Conservation (phyloP, 345 rosid genomes). For the Balakata baccata region DNA sequence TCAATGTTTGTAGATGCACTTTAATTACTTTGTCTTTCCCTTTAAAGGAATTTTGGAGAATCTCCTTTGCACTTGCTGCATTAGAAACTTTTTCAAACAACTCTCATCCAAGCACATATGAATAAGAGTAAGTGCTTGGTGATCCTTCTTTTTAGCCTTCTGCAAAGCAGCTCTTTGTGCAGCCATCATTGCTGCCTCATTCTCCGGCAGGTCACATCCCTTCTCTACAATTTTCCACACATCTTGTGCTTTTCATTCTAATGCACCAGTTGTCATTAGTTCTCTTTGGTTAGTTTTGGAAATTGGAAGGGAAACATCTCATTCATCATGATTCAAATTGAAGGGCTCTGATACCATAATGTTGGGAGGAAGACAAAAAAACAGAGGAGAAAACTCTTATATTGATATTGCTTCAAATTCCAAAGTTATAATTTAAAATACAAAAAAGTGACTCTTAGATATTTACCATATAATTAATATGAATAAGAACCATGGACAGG, state of each 20-base stretch:
- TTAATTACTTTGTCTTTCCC: conserved; percentile 17
- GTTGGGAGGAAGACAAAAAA: neutral
- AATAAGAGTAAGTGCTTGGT: neutral
- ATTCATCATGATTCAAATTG: neutral
- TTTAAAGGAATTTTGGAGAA: conserved; percentile 10
- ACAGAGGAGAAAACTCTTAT: neutral
- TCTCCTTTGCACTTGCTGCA: neutral
- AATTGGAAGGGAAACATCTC: neutral
- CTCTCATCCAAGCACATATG: conserved; percentile 8
- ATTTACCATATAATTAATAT: no score
- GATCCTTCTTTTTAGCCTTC: conserved; percentile 3
- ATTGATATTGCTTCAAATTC: no score
- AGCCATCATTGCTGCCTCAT: neutral
- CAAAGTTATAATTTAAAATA: no score
- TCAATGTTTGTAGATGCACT: conserved; percentile 6
- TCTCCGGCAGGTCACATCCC: neutral
- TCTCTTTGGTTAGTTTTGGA: neutral
- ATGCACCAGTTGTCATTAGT: neutral
- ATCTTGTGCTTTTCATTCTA: neutral
- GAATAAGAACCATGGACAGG: no score
- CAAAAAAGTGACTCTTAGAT: no score
- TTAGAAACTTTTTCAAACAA: neutral
- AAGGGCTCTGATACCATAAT: neutral
- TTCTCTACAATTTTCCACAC: neutral
- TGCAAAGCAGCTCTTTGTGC: neutral